A percentile compares a stretch with the other conserved stretches of the same genome.
Evolutionary conservation across 1,139 yeast genomes (phyloP).

Genomic region (Yarrowia galli): DNA sequence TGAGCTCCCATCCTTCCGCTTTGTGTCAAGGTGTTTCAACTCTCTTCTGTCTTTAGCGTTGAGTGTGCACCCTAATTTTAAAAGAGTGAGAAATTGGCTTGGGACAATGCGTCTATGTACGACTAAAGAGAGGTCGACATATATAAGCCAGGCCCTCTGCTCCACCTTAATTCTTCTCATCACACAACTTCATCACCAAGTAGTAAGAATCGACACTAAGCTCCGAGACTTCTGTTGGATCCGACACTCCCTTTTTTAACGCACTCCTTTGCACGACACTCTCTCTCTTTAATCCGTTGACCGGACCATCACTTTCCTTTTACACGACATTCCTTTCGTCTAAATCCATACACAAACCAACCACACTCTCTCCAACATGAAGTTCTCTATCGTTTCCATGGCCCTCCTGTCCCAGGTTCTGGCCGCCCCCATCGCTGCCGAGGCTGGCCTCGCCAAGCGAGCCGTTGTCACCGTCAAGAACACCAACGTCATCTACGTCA

Average conservation of each 20-base stretch:
- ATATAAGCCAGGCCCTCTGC: neutral
- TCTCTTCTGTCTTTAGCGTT: neutral
- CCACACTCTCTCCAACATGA: constrained; percentile 29
- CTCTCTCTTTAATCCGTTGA: constrained; percentile 30
- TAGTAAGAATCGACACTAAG: constrained; percentile 14
- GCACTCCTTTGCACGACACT: constrained; percentile 42
- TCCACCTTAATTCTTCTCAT: neutral
- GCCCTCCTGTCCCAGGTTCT: constrained; percentile 32
- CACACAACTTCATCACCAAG: constrained; percentile 20
- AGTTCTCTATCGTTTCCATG: constrained; percentile 38
- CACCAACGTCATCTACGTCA: constrained; percentile 49
- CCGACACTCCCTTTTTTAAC: constrained; percentile 16
- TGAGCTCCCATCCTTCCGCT: constrained; percentile 25
- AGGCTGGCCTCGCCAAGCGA: constrained; percentile 39
- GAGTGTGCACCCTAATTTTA: constrained; percentile 10
- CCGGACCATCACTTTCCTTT: constrained; percentile 39
- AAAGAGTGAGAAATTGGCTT: constrained; percentile 1
- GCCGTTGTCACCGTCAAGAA: constrained; percentile 30
- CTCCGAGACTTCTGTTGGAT: constrained; percentile 36
- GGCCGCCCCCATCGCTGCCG: constrained; percentile 38
- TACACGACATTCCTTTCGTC: constrained; percentile 25
- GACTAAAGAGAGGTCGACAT: neutral
- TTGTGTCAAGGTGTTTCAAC: constrained; percentile 26
- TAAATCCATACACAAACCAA: neutral
- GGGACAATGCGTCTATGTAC: no score